Base-by-base conservation (phyloP, 345 rosid genomes). In the Diplotaxis tenuifolia region DNA sequence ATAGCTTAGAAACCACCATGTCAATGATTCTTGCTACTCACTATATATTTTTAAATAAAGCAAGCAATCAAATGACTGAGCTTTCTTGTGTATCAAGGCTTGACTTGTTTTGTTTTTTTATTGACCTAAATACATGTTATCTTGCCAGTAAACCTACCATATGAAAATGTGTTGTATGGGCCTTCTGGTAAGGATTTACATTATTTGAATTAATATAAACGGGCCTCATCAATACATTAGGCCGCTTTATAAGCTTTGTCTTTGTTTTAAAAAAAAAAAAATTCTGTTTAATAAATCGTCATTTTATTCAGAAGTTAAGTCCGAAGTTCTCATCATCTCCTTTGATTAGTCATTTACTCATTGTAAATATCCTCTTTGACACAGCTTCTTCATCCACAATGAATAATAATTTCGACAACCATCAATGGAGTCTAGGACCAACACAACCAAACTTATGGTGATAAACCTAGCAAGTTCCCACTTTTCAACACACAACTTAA, bases 21-120 rank as follows among this genome's bases (percentile, higher is more conserved):
- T 56, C 25, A 36, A 47, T 74, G 31, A 15, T n/a, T 68, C 49
- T 67, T 45, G 50, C 50, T 45, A 45, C 50, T 15, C 50, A 12
- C 14, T n/a, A 16, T 45, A 45, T 45, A 40, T 40, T 1, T 40
- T 2, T 14, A n/a, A 45, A 36, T 36, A 36, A 36, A 19, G 50
- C 50, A 45, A 45, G 9, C 50, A 45, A 45, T n/a, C 50, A 45
- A 14, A 45, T 45, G 50, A 45, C 19, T 45, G 50, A 45, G 19
- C 3, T 45, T 21, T 68, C 79, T 75, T 75, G 79, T 61, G 64
- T 28, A 28, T 3, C 74, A 75, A 75, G 74, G 18, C 3, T 68
- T 68, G 71, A 21, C 62, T 53, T 53, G 9, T 54, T 31, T 31
- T 53, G 5, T n/a, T 47, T 19, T 53, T n/a, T n/a, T n/a, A n/a